Percentiles rank a stretch among this genome's conserved stretches.
These are phyloP conservation scores for Triglochin maritima DNA, from an alignment of 106 monocot species.

Conservation along the genomic window DNA sequence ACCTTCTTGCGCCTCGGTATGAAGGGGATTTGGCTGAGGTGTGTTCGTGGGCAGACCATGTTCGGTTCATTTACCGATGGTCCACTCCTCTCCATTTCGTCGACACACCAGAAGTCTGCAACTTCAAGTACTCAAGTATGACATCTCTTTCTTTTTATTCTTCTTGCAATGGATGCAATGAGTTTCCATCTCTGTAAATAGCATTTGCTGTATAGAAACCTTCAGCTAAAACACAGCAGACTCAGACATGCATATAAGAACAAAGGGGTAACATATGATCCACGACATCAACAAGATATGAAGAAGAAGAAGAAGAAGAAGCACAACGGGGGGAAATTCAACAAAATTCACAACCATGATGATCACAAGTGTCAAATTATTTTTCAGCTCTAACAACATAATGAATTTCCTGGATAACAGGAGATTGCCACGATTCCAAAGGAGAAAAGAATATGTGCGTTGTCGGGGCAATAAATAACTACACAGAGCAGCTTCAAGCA, in stretches of 20 bases:
- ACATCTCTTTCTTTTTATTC: neutral
- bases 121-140: slow-evolving; percentile 70
- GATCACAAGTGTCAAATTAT: neutral
- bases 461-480: slow-evolving; percentile 87
- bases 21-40: slow-evolving; percentile 48
- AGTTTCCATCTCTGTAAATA: neutral
- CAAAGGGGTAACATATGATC: too few species aligned
- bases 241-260: too few species aligned
- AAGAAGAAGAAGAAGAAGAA: too few species aligned
- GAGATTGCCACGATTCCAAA: slow-evolving; percentile 57
- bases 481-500: slow-evolving; percentile 44
- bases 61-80: slow-evolving; percentile 68
- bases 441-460: slow-evolving; percentile 50
- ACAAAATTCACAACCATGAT: neutral
- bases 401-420: slow-evolving; percentile 11
- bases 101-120: slow-evolving; percentile 76
- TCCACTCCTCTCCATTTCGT: slow-evolving; percentile 60
- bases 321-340: neutral
- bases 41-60: slow-evolving; percentile 74
- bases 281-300: too few species aligned
- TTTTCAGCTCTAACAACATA: neutral
- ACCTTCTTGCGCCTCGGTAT: slow-evolving; percentile 48
- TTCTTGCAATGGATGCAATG: neutral
- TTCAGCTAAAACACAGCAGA: neutral
- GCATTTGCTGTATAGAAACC: neutral